A percentile compares a stretch with the other conserved stretches of the same genome.
phyloP scores from a whole-genome alignment of 495 filamentous ascomycete genomes.

The Immersiella caudata region DNA sequence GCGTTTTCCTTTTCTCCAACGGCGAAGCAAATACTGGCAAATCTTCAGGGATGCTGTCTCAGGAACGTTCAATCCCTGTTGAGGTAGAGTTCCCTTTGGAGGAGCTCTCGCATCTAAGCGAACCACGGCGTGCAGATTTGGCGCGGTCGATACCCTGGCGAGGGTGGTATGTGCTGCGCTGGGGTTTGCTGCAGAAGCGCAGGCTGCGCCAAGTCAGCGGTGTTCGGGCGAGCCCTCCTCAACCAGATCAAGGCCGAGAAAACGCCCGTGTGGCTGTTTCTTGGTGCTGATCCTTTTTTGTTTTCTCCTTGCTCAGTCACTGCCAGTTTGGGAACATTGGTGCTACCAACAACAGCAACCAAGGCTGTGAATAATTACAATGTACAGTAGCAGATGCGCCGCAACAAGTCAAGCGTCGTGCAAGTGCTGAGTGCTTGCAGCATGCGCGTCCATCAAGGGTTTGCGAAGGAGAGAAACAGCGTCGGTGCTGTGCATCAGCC shows the following conservation, averaged over 20 bases:
- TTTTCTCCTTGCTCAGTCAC: neutral
- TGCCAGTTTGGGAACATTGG: neutral
- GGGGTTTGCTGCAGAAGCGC: slow-evolving; percentile 13
- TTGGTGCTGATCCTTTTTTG: neutral
- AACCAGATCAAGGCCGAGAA: slow-evolving; percentile 14
- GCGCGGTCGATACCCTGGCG: slow-evolving; percentile 7
- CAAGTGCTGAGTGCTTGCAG: slow-evolving; percentile 9
- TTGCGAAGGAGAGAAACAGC: neutral
- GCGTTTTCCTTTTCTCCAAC: slow-evolving; percentile 3
- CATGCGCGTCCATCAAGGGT: neutral
- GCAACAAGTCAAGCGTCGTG: neutral
- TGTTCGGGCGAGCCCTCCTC: neutral
- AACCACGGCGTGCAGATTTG: slow-evolving; percentile 26
- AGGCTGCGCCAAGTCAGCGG: slow-evolving; percentile 2
- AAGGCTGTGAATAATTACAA: neutral
- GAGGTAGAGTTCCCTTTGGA: neutral
- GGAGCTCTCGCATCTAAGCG: slow-evolving; percentile 30
- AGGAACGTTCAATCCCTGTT: slow-evolving; percentile 21
- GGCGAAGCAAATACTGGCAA: neutral
- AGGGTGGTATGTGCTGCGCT: slow-evolving; percentile 3
- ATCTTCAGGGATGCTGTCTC: slow-evolving; percentile 20
- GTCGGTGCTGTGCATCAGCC: slow-evolving; percentile 10
- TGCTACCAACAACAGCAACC: neutral
- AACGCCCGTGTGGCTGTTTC: slow-evolving; percentile 12
- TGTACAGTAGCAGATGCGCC: slow-evolving; percentile 1